These are phyloP conservation scores for Globisporangium polare DNA, from an alignment of 352 stramenopile species.

Conservation along the genomic window DNA sequence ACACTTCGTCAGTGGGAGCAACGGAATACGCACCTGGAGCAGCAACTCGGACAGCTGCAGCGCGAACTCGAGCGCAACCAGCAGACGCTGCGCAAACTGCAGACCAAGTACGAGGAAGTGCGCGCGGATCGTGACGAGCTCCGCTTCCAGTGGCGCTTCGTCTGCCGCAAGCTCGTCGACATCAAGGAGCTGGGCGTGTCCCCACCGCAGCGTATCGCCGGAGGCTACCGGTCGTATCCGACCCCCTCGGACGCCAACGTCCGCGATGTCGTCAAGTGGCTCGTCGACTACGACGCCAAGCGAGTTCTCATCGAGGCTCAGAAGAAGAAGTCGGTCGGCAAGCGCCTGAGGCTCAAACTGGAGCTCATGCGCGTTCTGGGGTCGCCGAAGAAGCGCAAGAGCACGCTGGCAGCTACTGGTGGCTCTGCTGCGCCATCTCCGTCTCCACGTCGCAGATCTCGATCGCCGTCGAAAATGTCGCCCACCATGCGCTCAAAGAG, in stretches of 20 bases:
- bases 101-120: conserved; percentile 19
- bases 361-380: conserved; percentile 28
- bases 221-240: conserved; percentile 35
- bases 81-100: conserved; percentile 16
- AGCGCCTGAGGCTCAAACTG: conserved; percentile 31
- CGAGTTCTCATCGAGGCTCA: conserved; percentile 22
- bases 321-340: conserved; percentile 14
- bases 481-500: not conserved
- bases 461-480: conserved; percentile 8
- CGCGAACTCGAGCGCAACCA: conserved; percentile 14
- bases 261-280: conserved; percentile 36
- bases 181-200: conserved; percentile 23
- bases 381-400: conserved; percentile 12
- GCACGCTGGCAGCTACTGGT: not conserved
- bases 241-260: conserved; percentile 28
- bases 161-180: conserved; percentile 34
- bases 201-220: conserved; percentile 30
- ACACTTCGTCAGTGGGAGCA: not conserved
- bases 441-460: not conserved
- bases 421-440: not conserved
- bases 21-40: not conserved
- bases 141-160: conserved; percentile 30
- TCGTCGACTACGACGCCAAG: conserved; percentile 39
- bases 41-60: conserved; percentile 8
- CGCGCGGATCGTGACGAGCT: conserved; percentile 26